These are phyloP conservation scores for Pseudozyma hubeiensis DNA, from an alignment of 1,284 basidiomycete genomes.

Conservation along the genomic window DNA sequence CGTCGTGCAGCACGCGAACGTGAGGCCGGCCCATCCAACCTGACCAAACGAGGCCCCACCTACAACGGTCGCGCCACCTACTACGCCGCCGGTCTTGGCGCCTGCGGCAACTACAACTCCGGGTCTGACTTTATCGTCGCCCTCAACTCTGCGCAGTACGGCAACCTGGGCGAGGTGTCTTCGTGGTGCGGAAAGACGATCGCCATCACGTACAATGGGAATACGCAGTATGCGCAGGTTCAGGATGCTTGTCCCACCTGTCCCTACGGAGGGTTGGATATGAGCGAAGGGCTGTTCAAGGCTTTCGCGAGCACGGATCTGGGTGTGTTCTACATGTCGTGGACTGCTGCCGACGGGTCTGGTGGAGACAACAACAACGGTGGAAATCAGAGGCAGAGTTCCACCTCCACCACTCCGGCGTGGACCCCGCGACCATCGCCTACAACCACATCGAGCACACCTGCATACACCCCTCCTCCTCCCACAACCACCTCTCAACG, in stretches of 20 bases:
- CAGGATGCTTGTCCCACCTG: conserved; percentile 81
- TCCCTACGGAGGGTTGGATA: conserved; percentile 79
- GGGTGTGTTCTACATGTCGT: conserved; percentile 58
- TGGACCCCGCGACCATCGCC: conserved; percentile 10
- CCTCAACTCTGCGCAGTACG: conserved; percentile 50
- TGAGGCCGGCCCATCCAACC: conserved; percentile 20
- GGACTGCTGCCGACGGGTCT: conserved; percentile 34
- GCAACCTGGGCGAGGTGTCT: conserved; percentile 28
- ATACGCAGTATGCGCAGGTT: conserved; percentile 75
- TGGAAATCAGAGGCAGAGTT: conserved; percentile 1
- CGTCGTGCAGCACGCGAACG: conserved; percentile 8
- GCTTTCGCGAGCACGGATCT: conserved; percentile 34
- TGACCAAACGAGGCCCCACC: conserved; percentile 26
- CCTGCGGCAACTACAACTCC: conserved; percentile 44
- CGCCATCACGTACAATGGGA: conserved; percentile 73
- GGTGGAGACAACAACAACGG: conserved; percentile 10
- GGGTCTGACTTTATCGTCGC: conserved; percentile 47
- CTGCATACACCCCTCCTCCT: conserved; percentile 3
- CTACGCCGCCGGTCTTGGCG: conserved; percentile 48
- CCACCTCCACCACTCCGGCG: conserved; percentile 1
- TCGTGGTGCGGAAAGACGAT: conserved; percentile 75
- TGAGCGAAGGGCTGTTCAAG: conserved; percentile 80
- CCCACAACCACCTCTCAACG: neutral
- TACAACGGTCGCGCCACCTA: conserved; percentile 45
- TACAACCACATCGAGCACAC: conserved; percentile 10